Evolutionary conservation across 148 eudicot species (phyloP).

Genomic region (Selenicereus undatus): DNA sequence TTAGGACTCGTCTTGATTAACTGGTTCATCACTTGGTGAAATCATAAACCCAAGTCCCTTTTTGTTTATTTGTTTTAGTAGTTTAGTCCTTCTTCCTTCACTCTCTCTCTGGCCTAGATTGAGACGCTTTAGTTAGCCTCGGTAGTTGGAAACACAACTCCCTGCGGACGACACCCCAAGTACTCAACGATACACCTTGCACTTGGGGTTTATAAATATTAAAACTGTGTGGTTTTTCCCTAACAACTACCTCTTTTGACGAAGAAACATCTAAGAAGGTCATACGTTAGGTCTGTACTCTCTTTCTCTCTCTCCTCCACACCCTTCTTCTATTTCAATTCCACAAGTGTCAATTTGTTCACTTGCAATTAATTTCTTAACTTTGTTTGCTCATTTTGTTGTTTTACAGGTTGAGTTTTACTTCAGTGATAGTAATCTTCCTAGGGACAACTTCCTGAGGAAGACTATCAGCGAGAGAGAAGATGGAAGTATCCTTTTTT

Average conservation of each 20-base stretch:
- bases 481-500: slow-evolving; percentile 87
- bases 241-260: slow-evolving; percentile 35
- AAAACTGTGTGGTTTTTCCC: too few species aligned
- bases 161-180: too few species aligned
- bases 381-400: neutral
- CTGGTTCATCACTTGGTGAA: too few species aligned
- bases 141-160: too few species aligned
- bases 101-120: too few species aligned
- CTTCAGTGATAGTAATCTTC: slow-evolving; percentile 93
- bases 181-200: too few species aligned
- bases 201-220: too few species aligned
- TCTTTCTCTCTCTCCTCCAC: neutral
- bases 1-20: too few species aligned
- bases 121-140: too few species aligned
- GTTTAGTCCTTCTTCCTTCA: too few species aligned
- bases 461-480: slow-evolving; percentile 60
- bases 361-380: neutral
- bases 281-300: slow-evolving; percentile 61
- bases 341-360: neutral
- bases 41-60: too few species aligned
- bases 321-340: neutral
- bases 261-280: slow-evolving; percentile 78
- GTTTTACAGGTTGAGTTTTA: slow-evolving; percentile 78
- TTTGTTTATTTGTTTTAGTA: too few species aligned
- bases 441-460: slow-evolving; percentile 60